Conservation (phyloP, 805 yeast genomes). For the Starmerella cellae region DNA sequence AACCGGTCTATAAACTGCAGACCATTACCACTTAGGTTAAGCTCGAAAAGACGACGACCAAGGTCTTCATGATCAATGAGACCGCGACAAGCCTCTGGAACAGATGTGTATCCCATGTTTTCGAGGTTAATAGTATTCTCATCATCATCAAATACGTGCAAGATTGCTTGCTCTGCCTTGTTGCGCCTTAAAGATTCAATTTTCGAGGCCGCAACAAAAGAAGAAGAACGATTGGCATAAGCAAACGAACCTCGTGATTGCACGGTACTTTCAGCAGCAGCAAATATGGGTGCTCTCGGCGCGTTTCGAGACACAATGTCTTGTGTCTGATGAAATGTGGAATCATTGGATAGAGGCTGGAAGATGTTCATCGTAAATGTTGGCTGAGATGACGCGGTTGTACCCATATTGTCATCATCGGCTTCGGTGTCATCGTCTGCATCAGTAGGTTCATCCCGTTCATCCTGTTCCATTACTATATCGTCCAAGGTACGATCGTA, state of each 20-base stretch:
- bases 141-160: constrained; percentile 8
- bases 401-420: background rate
- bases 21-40: constrained; percentile 25
- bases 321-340: background rate
- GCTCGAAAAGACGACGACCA: constrained; percentile 21
- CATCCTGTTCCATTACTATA: background rate
- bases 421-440: constrained; percentile 8
- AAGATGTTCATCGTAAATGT: background rate
- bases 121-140: constrained; percentile 14
- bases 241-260: background rate
- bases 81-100: constrained; percentile 29
- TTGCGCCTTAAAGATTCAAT: background rate
- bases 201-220: background rate
- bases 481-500: no score
- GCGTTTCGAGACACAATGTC: background rate
- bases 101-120: constrained; percentile 19
- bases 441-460: constrained; percentile 4
- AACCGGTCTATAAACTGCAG: constrained; percentile 22
- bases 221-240: background rate
- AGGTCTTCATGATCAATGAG: constrained; percentile 21
- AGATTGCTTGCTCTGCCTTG: constrained; percentile 2
- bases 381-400: background rate
- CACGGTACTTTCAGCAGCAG: background rate
- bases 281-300: background rate
- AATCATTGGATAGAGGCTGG: background rate